Conservation (phyloP, 169 alveolate genomes). For the Cyclospora cayetanensis region DNA sequence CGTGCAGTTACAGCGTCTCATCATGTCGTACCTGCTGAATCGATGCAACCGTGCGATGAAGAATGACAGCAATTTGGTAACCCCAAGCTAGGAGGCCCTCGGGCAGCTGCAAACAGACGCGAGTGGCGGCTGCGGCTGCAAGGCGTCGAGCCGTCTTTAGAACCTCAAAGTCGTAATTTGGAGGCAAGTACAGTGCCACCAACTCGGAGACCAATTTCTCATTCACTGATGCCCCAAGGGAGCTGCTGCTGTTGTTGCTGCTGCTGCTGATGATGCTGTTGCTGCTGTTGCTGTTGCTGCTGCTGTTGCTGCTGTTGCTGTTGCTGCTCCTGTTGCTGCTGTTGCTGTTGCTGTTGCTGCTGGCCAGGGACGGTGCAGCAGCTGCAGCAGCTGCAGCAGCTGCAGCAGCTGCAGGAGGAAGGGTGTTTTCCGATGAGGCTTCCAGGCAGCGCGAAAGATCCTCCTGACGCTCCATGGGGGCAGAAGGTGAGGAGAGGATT, state of each 20-base stretch:
- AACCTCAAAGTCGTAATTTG: constrained; percentile 96
- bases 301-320: neutral
- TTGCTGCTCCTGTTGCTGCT: neutral
- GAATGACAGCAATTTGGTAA: constrained; percentile 90
- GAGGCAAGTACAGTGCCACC: constrained; percentile 84
- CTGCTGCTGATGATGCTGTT: neutral
- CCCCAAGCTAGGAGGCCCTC: constrained; percentile 94
- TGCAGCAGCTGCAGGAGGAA: neutral
- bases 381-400: neutral
- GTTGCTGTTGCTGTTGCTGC: neutral
- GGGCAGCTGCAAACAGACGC: constrained; percentile 97
- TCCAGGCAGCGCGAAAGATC: neutral
- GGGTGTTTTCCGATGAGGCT: neutral
- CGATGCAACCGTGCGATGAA: constrained; percentile 85
- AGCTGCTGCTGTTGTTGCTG: neutral
- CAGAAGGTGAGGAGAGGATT: too few relatives aligned
- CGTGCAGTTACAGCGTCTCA: too few relatives aligned
- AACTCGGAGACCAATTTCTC: neutral
- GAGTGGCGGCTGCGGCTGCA: constrained; percentile 79
- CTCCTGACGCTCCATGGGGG: too few relatives aligned
- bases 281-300: neutral
- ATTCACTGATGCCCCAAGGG: neutral
- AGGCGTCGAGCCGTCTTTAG: constrained; percentile 92
- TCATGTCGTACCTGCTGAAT: constrained; percentile 79
- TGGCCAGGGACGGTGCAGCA: neutral